These are phyloP conservation scores for Microcyclospora tardicrescens DNA, from an alignment of 2,329 filamentous ascomycete species.

Conservation along the genomic window DNA sequence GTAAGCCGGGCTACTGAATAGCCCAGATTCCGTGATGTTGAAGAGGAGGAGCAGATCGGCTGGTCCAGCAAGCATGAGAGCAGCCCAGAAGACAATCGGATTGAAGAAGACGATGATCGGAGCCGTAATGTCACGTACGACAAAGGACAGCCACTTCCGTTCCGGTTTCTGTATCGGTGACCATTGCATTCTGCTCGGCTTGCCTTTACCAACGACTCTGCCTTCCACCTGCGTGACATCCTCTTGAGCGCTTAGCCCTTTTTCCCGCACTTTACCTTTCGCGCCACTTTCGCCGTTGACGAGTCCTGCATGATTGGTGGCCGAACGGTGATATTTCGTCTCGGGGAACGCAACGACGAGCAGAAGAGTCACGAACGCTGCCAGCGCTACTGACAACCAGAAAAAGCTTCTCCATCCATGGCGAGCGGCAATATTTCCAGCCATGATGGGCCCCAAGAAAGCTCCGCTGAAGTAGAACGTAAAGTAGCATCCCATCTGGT, in stretches of 20 bases:
- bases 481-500: constrained; percentile 17
- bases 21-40: constrained; percentile 38
- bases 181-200: constrained; percentile 28
- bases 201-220: constrained; percentile 20
- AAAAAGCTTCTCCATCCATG: constrained; percentile 36
- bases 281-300: no score
- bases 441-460: constrained; percentile 33
- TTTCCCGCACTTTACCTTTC: no score
- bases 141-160: constrained; percentile 27
- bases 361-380: no score
- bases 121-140: constrained; percentile 28
- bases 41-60: constrained; percentile 34
- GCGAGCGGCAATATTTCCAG: constrained; percentile 27
- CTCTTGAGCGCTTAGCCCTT: no score
- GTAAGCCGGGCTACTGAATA: constrained; percentile 31
- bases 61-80: constrained; percentile 22
- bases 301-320: no score
- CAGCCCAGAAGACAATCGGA: constrained; percentile 31
- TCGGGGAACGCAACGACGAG: no score
- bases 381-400: no score
- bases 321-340: no score
- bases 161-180: constrained; percentile 26
- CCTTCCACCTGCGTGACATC: no score
- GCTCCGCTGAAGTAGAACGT: constrained; percentile 31
- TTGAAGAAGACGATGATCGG: constrained; percentile 33